These are phyloP conservation scores for Lachnellula suecica DNA, from an alignment of 2,329 filamentous ascomycete genomes.

Conservation along the genomic window DNA sequence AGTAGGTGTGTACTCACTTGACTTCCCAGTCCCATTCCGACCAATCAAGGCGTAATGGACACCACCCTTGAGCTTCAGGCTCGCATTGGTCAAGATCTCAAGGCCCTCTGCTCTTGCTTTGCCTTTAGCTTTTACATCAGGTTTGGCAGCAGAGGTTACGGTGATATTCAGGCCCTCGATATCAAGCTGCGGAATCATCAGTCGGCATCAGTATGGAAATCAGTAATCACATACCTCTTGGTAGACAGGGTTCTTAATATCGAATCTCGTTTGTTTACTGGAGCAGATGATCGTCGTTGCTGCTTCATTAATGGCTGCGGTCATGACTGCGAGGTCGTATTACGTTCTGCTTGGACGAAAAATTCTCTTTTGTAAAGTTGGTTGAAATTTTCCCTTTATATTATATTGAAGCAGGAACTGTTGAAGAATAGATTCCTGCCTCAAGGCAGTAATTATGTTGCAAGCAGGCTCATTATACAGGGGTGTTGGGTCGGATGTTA, in stretches of 20 bases:
- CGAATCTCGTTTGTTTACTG: slow-evolving; percentile 34
- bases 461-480: background rate
- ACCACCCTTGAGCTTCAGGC: slow-evolving; percentile 69
- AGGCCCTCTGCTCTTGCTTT: slow-evolving; percentile 49
- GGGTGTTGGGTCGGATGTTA: background rate
- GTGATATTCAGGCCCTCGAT: slow-evolving; percentile 64
- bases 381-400: too few relatives aligned
- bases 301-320: slow-evolving; percentile 19
- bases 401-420: too few relatives aligned
- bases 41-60: slow-evolving; percentile 77
- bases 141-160: background rate
- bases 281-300: slow-evolving; percentile 29
- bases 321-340: background rate
- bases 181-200: slow-evolving; percentile 50
- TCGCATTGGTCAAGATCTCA: slow-evolving; percentile 72
- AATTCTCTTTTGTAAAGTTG: background rate
- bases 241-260: slow-evolving; percentile 33
- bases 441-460: background rate
- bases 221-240: slow-evolving; percentile 24
- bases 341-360: background rate
- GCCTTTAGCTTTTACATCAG: slow-evolving; percentile 33
- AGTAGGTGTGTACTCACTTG: slow-evolving; percentile 66
- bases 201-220: background rate
- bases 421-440: too few relatives aligned
- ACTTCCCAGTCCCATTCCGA: slow-evolving; percentile 81